Conservation (phyloP, 176 grass and related monocot species). For the Dendrocalamus sinicus region DNA sequence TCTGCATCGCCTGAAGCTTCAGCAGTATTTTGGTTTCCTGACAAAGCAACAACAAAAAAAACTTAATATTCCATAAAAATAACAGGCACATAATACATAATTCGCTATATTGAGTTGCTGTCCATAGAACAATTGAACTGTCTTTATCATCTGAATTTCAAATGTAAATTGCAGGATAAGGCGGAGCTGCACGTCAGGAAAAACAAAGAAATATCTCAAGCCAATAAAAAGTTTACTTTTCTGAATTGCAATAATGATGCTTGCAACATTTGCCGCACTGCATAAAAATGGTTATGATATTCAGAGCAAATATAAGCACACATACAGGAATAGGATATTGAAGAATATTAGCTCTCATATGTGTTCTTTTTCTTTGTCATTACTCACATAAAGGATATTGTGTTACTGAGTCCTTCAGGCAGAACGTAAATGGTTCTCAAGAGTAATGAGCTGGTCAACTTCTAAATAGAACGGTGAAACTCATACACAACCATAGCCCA, state of each 20-base stretch:
- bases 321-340: not conserved
- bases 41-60: constrained; percentile 39
- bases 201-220: constrained; percentile 5
- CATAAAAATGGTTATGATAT: constrained; percentile 3
- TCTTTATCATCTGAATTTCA: constrained; percentile 31
- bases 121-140: constrained; percentile 9
- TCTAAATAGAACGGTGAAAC: constrained; percentile 10
- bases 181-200: not conserved
- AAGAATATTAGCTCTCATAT: not conserved
- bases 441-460: not conserved
- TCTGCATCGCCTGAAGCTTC: constrained; percentile 75
- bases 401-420: not conserved
- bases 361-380: not conserved
- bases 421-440: constrained; percentile 4
- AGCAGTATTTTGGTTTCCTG: constrained; percentile 63
- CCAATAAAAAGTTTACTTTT: constrained; percentile 3
- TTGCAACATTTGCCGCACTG: not conserved
- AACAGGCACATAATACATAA: constrained; percentile 11
- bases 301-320: not conserved
- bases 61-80: constrained; percentile 6
- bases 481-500: not conserved
- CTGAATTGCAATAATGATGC: constrained; percentile 22
- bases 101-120: not conserved
- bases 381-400: not conserved
- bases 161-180: not conserved